Evolutionary conservation across 106 monocot genomes (phyloP).

Genomic region (Allium fistulosum): DNA sequence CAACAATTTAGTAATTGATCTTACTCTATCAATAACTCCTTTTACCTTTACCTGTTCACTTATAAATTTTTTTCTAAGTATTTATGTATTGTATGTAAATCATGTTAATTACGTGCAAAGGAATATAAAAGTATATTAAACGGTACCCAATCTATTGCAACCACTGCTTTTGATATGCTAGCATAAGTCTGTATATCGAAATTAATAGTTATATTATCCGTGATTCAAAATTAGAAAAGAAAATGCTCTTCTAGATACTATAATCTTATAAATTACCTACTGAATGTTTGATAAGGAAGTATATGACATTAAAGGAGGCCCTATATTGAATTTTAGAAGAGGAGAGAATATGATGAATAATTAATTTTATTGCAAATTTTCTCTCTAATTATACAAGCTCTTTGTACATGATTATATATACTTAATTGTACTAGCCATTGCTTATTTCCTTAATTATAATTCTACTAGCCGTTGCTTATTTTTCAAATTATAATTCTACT

Average conservation of each 20-base stretch:
- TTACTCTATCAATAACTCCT: constrained; percentile 53
- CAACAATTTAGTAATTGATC: constrained; percentile 45
- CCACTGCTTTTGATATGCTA: constrained; percentile 50
- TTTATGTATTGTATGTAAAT: not conserved
- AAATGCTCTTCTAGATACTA: not conserved
- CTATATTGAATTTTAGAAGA: not conserved
- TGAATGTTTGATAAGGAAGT: constrained; percentile 66
- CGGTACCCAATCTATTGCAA: constrained; percentile 48
- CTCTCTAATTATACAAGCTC: too few relatives aligned
- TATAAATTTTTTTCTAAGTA: not conserved
- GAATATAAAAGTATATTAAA: too few relatives aligned
- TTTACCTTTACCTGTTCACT: constrained; percentile 66
- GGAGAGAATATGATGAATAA: too few relatives aligned
- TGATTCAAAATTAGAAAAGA: not conserved
- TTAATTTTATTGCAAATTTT: too few relatives aligned
- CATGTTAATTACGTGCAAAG: too few relatives aligned
- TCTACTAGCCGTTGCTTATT: too few relatives aligned
- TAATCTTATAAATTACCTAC: constrained; percentile 27
- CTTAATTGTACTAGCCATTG: too few relatives aligned
- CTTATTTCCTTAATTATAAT: too few relatives aligned
- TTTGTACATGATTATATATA: too few relatives aligned
- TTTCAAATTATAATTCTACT: too few relatives aligned
- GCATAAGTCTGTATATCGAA: constrained; percentile 41
- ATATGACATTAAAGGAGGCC: constrained; percentile 71
- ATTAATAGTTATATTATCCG: not conserved